Conservation (phyloP, 2,329 filamentous ascomycete genomes). For the Ophiocordyceps sinensis region DNA sequence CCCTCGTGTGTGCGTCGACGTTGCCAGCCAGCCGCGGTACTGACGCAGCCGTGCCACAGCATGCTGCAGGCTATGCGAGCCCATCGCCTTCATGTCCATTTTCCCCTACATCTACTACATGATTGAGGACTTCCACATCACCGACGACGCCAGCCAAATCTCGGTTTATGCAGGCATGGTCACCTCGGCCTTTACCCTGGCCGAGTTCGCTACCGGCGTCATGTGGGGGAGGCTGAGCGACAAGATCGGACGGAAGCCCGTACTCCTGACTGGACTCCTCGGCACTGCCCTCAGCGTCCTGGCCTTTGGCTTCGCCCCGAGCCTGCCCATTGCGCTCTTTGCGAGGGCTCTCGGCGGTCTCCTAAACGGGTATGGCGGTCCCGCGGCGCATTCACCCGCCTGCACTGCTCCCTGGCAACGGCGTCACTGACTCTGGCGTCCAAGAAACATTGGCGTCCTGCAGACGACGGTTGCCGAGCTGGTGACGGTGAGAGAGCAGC, state of each 20-base stretch:
- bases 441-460: conserved; percentile 84
- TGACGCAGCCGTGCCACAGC: conserved; percentile 32
- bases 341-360: conserved; percentile 82
- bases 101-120: conserved; percentile 98
- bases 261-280: conserved; percentile 74
- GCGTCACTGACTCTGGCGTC: neutral
- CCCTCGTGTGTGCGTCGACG: neutral
- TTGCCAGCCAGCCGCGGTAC: neutral
- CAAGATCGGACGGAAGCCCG: conserved; percentile 79
- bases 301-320: conserved; percentile 80
- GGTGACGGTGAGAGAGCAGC: conserved; percentile 83
- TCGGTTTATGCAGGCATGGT: conserved; percentile 92
- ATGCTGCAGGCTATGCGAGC: conserved; percentile 90
- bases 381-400: too few species aligned
- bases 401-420: too few species aligned
- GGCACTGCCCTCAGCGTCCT: conserved; percentile 90
- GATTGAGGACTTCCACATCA: conserved; percentile 82
- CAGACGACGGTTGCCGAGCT: conserved; percentile 93
- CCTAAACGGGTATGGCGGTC: conserved; percentile 59
- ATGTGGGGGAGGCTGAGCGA: conserved; percentile 92
- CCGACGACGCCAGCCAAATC: conserved; percentile 63
- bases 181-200: conserved; percentile 89
- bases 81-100: conserved; percentile 98
- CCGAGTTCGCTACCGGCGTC: conserved; percentile 84
- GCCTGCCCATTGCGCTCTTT: conserved; percentile 66